Conservation (phyloP, 1,284 basidiomycete genomes). For the Volvariella surrecta region DNA sequence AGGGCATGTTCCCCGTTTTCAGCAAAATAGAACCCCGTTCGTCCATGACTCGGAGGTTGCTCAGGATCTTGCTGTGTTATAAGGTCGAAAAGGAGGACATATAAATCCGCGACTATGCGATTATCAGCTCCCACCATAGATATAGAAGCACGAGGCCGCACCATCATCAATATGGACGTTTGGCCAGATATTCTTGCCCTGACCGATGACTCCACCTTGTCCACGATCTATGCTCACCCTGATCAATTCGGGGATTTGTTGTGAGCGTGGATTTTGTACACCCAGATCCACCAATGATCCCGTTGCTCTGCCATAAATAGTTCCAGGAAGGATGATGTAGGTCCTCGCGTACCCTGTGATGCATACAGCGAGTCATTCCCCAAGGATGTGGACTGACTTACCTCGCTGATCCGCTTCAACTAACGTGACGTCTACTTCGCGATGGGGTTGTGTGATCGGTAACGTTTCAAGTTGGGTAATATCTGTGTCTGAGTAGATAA, state of each 20-base stretch:
- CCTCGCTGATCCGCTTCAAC: slow-evolving; percentile 33
- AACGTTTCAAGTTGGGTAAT: slow-evolving; percentile 34
- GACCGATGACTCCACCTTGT: slow-evolving; percentile 30
- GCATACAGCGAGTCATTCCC: not conserved
- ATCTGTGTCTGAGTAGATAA: slow-evolving; percentile 38
- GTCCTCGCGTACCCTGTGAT: slow-evolving; percentile 26
- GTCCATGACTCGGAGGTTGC: slow-evolving; percentile 25
- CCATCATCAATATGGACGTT: slow-evolving; percentile 37
- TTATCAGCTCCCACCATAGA: slow-evolving; percentile 1
- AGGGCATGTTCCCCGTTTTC: slow-evolving; percentile 36
- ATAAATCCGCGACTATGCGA: slow-evolving; percentile 23
- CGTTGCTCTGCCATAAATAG: slow-evolving; percentile 37
- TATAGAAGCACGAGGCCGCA: slow-evolving; percentile 12
- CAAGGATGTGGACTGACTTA: slow-evolving; percentile 8
- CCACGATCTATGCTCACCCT: slow-evolving; percentile 25
- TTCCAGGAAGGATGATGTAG: slow-evolving; percentile 38
- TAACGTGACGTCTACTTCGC: slow-evolving; percentile 38
- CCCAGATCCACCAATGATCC: slow-evolving; percentile 36
- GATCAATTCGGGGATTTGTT: slow-evolving; percentile 36
- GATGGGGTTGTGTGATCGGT: slow-evolving; percentile 31
- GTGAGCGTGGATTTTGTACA: slow-evolving; percentile 34
- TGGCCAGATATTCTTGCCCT: slow-evolving; percentile 34
- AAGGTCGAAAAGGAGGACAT: slow-evolving; percentile 20
- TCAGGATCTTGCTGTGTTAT: slow-evolving; percentile 12
- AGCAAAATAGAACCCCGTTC: slow-evolving; percentile 38